phyloP scores from a whole-genome alignment of 345 rosid species.

The Trapa bicornis region DNA sequence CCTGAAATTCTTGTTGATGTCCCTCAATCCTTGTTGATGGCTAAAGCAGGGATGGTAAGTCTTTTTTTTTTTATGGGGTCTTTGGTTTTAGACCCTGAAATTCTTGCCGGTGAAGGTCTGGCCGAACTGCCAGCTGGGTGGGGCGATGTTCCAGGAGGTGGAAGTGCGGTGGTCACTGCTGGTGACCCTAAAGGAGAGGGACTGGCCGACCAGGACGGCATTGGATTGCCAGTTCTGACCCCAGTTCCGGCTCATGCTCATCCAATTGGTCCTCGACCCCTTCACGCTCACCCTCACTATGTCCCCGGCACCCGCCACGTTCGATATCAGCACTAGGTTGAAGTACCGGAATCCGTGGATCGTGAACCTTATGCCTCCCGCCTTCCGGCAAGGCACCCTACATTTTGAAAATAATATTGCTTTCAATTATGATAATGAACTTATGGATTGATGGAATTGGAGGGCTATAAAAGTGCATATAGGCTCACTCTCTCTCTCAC shows the following conservation, averaged over 20 bases:
- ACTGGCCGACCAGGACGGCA: conserved; percentile 34
- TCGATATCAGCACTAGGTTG: conserved; percentile 35
- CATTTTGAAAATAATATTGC: too few relatives aligned
- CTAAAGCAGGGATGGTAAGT: too few relatives aligned
- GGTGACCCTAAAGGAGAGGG: conserved; percentile 37
- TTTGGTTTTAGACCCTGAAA: conserved; percentile 24
- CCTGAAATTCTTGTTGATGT: conserved; percentile 37
- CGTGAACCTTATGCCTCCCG: conserved; percentile 45
- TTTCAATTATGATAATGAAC: too few relatives aligned
- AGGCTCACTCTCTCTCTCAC: background rate
- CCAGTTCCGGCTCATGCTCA: conserved; percentile 48
- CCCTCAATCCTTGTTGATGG: too few relatives aligned
- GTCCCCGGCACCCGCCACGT: conserved; percentile 52
- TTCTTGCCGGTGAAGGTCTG: conserved; percentile 46
- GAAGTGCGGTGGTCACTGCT: conserved; percentile 38
- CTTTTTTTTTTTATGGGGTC: too few relatives aligned
- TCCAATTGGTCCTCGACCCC: conserved; percentile 32
- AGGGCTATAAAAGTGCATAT: too few relatives aligned
- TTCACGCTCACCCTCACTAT: conserved; percentile 36
- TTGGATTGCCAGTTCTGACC: conserved; percentile 56
- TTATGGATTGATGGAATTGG: too few relatives aligned
- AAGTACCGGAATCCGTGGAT: conserved; percentile 45
- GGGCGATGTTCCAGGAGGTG: conserved; percentile 35
- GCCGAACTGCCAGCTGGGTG: conserved; percentile 43
- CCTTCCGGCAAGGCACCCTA: conserved; percentile 40